Evolutionary conservation across 176 grass and related monocot species (phyloP).

Genomic region (Triticum urartu): DNA sequence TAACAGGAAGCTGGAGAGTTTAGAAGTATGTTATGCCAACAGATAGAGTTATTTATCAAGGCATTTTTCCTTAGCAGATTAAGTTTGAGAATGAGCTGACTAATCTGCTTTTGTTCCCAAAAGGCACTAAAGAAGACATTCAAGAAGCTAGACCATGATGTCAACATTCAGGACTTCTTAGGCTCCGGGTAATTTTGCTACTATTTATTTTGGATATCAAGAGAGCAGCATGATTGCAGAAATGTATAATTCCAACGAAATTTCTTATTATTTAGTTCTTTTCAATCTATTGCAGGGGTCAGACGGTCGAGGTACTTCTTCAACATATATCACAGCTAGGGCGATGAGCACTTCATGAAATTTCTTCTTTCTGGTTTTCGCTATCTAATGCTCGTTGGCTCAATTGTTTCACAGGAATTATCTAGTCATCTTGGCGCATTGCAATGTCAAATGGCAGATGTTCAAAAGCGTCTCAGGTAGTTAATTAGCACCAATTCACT

Average conservation of each 20-base stretch:
- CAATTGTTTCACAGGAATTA: constrained; percentile 49
- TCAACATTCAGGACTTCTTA: constrained; percentile 84
- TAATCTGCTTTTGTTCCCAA: constrained; percentile 18
- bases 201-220: neutral
- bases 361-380: neutral
- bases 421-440: constrained; percentile 57
- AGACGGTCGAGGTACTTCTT: constrained; percentile 65
- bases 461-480: constrained; percentile 66
- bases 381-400: neutral
- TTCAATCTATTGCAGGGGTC: constrained; percentile 49
- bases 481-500: constrained; percentile 15
- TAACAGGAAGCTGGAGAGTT: constrained; percentile 72
- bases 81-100: constrained; percentile 24
- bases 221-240: neutral
- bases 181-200: constrained; percentile 58
- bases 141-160: constrained; percentile 86
- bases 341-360: neutral
- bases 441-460: constrained; percentile 59
- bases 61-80: neutral
- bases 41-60: neutral
- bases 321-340: neutral
- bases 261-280: constrained; percentile 25
- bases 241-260: neutral
- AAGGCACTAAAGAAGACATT: constrained; percentile 81
- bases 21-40: constrained; percentile 56